Evolutionary conservation across 768 basidiomycete genomes (phyloP), one percentile per base, ranked within the genome.

Genomic region (Hypholoma sublateritium): DNA sequence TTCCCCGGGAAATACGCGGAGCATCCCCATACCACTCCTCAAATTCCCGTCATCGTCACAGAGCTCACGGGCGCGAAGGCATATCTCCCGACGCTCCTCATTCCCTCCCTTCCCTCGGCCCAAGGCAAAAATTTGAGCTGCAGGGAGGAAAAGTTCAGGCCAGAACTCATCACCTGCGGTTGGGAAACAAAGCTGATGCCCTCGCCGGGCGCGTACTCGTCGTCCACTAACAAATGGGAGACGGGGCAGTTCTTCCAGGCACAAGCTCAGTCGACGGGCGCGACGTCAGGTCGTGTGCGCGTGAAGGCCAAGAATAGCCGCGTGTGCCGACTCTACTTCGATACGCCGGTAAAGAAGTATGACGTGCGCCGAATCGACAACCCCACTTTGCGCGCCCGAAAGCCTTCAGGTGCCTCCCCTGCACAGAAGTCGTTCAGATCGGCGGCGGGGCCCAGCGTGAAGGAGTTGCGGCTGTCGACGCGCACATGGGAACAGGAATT

Each of bases 221-320:
- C 22, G 37, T 17, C 39, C 13, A 36, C 50, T 21, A 47, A n/a
- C n/a, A 55, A 42, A 21, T 62, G 65, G 63, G 47, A 39, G 1
- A 21, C 57, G 19, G 59, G 48, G 2, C 47, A 62, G 44, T 62
- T 62, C 21, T 64, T 91, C 41, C 68, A 72, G 19, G 72, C 77
- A 17, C 71, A 69, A 7, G 63, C 77, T 6, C 67, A 65, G 41
- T 75, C 83, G 12, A 72, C 74, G 2, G 76, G 76, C n/a, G 50
- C 67, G 0, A 71, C 76, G 21, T 72, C 76, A 1, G 85, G 82
- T n/a, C 69, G 69, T 24, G 73, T 90, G 56, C 66, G 64, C 2
- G 67, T 91, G 11, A 68, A 71, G 45, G 88, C 86, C 11, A 69
- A 67, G 42, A 86, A 89, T 66, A 87, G 88, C 11, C 82, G 88